Percentiles rank a stretch among this genome's conserved stretches.
Conservation (phyloP, 2,329 filamentous ascomycete species). For the Blastomyces silverae region DNA sequence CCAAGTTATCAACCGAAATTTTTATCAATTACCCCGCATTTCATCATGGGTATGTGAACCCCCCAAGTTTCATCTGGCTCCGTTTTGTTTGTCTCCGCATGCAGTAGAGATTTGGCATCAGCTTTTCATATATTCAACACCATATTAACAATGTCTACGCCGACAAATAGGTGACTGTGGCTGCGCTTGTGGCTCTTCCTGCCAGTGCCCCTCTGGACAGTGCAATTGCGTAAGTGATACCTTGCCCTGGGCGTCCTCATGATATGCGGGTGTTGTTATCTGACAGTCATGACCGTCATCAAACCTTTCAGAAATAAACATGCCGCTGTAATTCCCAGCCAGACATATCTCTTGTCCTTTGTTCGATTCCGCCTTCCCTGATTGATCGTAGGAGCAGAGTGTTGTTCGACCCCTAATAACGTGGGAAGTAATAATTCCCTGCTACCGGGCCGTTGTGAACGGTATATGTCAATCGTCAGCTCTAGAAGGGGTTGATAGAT, state of each 20-base stretch:
- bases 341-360: not conserved
- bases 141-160: not conserved
- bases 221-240: conserved; percentile 12
- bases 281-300: not conserved
- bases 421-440: not conserved
- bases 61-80: not conserved
- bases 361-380: not conserved
- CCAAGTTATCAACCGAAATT: not conserved
- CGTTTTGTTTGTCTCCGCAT: not conserved
- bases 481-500: not conserved
- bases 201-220: conserved; percentile 9
- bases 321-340: not conserved
- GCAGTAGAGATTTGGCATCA: not conserved
- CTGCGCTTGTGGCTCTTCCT: conserved; percentile 13
- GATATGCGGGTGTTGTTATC: not conserved
- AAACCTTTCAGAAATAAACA: conserved; percentile 2
- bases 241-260: not conserved
- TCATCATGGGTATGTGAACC: conserved; percentile 10
- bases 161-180: conserved; percentile 12
- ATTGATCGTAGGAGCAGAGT: not conserved
- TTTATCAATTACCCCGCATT: conserved; percentile 9
- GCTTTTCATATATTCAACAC: not conserved
- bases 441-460: not conserved
- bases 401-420: not conserved
- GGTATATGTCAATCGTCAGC: not conserved